These are phyloP conservation scores for Cupressus sempervirens DNA, from an alignment of 75 land plant species.

Conservation along the genomic window DNA sequence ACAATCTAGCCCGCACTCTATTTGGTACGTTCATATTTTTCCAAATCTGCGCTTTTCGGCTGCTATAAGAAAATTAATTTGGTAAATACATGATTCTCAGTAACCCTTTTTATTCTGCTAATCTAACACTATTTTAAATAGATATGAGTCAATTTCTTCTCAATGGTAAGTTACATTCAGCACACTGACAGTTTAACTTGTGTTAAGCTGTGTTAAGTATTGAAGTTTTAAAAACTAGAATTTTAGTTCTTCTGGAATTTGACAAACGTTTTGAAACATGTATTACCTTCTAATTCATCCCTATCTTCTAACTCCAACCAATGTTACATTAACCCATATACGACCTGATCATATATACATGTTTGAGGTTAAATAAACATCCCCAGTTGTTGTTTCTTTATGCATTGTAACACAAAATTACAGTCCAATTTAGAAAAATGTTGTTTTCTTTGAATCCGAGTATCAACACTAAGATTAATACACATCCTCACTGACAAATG, in stretches of 20 bases:
- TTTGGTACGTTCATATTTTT: constrained; percentile 10
- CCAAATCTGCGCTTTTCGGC: not conserved
- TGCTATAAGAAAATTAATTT: constrained; percentile 13
- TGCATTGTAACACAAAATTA: not conserved
- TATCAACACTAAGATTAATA: not conserved
- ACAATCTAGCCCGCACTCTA: constrained; percentile 12
- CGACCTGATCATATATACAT: too few species aligned
- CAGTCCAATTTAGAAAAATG: too few species aligned
- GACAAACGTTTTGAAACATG: too few species aligned
- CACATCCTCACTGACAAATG: not conserved
- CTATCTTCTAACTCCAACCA: too few species aligned
- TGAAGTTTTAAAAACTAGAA: too few species aligned
- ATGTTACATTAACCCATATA: too few species aligned
- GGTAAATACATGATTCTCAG: not conserved
- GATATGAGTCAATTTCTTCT: not conserved
- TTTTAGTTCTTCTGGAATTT: too few species aligned
- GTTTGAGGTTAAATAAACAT: not conserved
- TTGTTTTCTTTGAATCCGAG: too few species aligned
- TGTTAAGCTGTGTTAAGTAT: too few species aligned
- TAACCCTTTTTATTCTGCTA: not conserved
- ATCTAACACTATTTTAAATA: not conserved
- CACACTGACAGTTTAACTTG: not conserved
- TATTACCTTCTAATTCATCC: too few species aligned
- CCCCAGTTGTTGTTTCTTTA: not conserved
- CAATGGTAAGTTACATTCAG: not conserved